Evolutionary conservation across 2,329 filamentous ascomycete genomes (phyloP), one percentile per base, ranked within the genome.

Genomic region (Rhinocladiella similis): DNA sequence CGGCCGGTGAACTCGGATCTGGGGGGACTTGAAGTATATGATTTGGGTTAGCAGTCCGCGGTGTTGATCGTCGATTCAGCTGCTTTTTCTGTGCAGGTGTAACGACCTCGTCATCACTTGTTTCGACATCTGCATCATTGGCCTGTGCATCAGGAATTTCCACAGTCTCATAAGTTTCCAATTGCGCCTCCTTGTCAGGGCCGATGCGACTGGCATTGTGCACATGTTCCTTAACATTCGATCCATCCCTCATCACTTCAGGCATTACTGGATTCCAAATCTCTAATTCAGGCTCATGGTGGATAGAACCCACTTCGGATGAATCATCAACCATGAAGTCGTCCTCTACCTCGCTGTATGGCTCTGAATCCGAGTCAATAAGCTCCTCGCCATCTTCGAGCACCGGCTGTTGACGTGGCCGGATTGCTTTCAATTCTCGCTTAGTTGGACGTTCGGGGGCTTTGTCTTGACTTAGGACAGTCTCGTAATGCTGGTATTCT

Each of bases 251-350:
- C n/a, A 18, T 45, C n/a, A 18, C 20, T 9, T 14, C 20, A 5
- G 52, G 49, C 33, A 57, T 42, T 9, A 53, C 18, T 19, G 56
- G 59, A 33, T 50, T 50, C 59, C 59, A 62, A 5, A 38, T 39
- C 16, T 60, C 54, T 27, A 29, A 18, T 9, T 63, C 61, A 9
- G 51, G 22, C 29, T 63, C 39, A 52, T 57, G 48, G 43, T 54
- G 54, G 39, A 60, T 62, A 2, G 59, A 55, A 12, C 54, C 61
- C 13, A 53, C 50, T 14, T 57, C 43, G 10, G 65, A 63, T 22
- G 68, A 64, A 29, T 72, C 67, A 29, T 60, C 45, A 20, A 83
- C 73, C 46, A 88, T 69, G 57, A 87, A 85, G 43, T 75, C 71
- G 3, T 73, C 70, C 18, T 77, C 39, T 7, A 75, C 74, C 20